Base-by-base conservation (phyloP, 129 eudicot species). In the Saposhnikovia divaricata region DNA sequence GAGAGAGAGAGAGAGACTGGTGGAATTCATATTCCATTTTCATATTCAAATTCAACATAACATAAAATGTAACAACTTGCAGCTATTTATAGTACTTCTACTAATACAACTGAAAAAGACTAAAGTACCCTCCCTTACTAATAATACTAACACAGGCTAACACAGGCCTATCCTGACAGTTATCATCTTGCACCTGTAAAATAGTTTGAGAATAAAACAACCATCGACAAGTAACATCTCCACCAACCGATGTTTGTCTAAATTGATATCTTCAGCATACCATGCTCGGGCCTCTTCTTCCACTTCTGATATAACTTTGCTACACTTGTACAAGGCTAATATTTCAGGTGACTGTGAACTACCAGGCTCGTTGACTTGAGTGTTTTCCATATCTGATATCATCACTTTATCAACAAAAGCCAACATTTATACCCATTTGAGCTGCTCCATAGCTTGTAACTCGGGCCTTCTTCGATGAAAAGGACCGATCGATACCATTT, bases 151-250 rank as follows among this genome's bases (percentile, higher is more conserved):
- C n/a, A n/a, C n/a, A n/a, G n/a, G n/a, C n/a, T n/a, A n/a, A n/a
- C n/a, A n/a, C n/a, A n/a, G n/a, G n/a, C n/a, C n/a, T n/a, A n/a
- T n/a, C n/a, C n/a, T n/a, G n/a, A n/a, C n/a, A n/a, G n/a, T 31
- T 31, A 31, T 47, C 53, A 14, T 13, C 18, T 3, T 12, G 53
- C 53, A 47, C 71, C 15, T 63, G 40, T 9, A 5, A 31, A 68
- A 68, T 7, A 68, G 74, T 34, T 68, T 9, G 0, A 68, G 74
- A 14, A 68, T 25, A 28, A 68, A 68, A 28, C 44, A 68, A 12
- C 74, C 74, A 34, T 68, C 74, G 12, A 68, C n/a, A 15, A 68
- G 74, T 34, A 68, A 68, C 74, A 68, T 68, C 74, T 68, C 74
- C 43, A 15, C 19, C 9, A 63, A 16, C 9, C 25, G 12, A 74